These are phyloP conservation scores for Eremothecium sinecaudum DNA, from an alignment of 1,139 yeast genomes.

Conservation along the genomic window DNA sequence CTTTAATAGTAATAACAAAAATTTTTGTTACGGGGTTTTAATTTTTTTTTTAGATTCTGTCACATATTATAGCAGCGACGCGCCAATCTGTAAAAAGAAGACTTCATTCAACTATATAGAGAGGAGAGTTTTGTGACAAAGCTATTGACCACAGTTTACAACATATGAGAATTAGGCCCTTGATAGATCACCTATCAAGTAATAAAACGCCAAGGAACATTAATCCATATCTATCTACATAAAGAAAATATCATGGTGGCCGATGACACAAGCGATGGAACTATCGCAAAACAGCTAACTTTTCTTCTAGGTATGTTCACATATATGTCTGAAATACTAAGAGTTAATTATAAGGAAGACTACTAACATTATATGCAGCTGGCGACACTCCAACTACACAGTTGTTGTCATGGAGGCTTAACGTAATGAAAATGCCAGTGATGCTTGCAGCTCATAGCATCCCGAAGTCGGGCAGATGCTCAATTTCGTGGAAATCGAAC, in stretches of 20 bases:
- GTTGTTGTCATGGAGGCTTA: slow-evolving; percentile 28
- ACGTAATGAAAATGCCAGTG: slow-evolving; percentile 15
- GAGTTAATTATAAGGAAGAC: background rate
- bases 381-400: slow-evolving; percentile 29
- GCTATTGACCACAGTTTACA: slow-evolving; percentile 1
- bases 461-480: slow-evolving; percentile 13
- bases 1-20: no score
- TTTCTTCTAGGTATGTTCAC: slow-evolving; percentile 16
- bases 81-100: slow-evolving; percentile 3
- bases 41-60: slow-evolving; percentile 1
- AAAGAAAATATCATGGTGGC: slow-evolving; percentile 8
- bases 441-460: slow-evolving; percentile 4
- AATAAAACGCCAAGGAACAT: slow-evolving; percentile 2
- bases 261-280: slow-evolving; percentile 4
- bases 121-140: slow-evolving; percentile 4
- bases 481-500: slow-evolving; percentile 29
- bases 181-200: slow-evolving; percentile 1
- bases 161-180: slow-evolving; percentile 3
- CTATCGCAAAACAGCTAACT: slow-evolving; percentile 11
- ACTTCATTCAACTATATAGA: no score
- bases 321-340: no score
- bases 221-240: slow-evolving; percentile 4
- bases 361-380: slow-evolving; percentile 11
- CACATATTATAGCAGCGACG: slow-evolving; percentile 3
- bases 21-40: no score